These are phyloP conservation scores for Diaporthe nobilis DNA, from an alignment of 2,329 filamentous ascomycete genomes.

Conservation along the genomic window DNA sequence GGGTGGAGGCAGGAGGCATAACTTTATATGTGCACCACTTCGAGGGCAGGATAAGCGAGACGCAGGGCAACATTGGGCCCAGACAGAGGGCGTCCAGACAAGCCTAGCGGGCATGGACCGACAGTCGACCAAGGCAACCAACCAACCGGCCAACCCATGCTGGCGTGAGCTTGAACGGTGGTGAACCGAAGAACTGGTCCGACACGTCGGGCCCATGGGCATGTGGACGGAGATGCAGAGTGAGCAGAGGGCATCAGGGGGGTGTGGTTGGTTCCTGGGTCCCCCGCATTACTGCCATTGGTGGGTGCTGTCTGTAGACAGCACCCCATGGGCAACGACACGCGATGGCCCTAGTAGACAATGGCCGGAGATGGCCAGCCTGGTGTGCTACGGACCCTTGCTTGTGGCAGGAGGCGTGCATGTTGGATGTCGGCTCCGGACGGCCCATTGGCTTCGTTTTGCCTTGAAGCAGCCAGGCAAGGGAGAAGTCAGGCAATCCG, in stretches of 20 bases:
- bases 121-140: conserved; percentile 3
- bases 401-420: background rate
- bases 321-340: conserved; percentile 14
- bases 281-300: conserved; percentile 31
- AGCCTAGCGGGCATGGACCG: conserved; percentile 31
- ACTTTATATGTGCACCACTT: conserved; percentile 31
- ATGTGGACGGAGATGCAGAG: conserved; percentile 24
- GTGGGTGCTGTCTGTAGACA: background rate
- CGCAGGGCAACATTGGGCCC: background rate
- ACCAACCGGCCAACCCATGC: conserved; percentile 17
- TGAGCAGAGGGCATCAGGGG: conserved; percentile 1
- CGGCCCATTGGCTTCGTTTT: conserved; percentile 14
- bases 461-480: background rate
- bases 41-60: conserved; percentile 10
- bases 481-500: background rate
- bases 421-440: conserved; percentile 28
- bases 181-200: conserved; percentile 21
- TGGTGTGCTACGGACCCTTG: background rate
- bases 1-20: conserved; percentile 19
- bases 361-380: background rate
- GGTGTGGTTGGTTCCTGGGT: conserved; percentile 1
- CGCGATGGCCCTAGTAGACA: background rate
- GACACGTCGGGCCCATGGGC: conserved; percentile 23
- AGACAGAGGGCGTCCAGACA: background rate
- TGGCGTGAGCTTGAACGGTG: conserved; percentile 22